Evolutionary conservation across 345 rosid genomes (phyloP), one percentile per base, ranked within the genome.

Genomic region (Citrus medica): DNA sequence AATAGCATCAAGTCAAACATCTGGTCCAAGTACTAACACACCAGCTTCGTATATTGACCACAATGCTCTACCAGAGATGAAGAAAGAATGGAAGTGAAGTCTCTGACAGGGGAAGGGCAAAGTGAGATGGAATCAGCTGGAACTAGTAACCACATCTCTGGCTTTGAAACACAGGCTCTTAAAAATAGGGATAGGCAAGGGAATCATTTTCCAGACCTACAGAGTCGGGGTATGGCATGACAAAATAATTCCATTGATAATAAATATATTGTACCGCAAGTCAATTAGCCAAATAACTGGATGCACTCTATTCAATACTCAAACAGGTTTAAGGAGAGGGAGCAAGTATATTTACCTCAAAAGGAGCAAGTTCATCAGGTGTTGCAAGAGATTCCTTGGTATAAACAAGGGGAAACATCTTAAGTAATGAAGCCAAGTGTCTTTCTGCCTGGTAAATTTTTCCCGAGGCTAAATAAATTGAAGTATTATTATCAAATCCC

Each of bases 341-440:
- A 33, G 35, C 25, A 59, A 10, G 63, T 22, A 67, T 14, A 55
- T 37, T 82, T 84, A 95, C 99, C 98, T 84, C 79, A 80, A 92
- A 92, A 69, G 97, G 85, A 77, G 93, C 93, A 84, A 96, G 94
- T 86, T 96, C 99, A 46, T 92, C 93, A 3, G 86, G 85, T 62
- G 90, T 88, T 78, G 99, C 94, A 73, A 96, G 97, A 76, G 98
- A 88, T 71, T 94, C 95, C 87, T 96, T 96, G 66, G 91, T 86
- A 84, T 89, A 90, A 53, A 92, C 89, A 78, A 87, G 90, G 14
- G 99, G 97, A 88, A 93, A 95, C 98, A 95, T 92, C 85, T 88
- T 87, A 61, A 58, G 64, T 37, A 95, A 80, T 53, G 97, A 97
- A 82, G 90, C 88, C 78, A 94, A 80, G 81, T 96, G 83, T 69